A percentile compares a stretch with the other conserved stretches of the same genome.
These are phyloP conservation scores for Helenozyma rhizophorensis DNA, from an alignment of 805 yeast species.

Conservation along the genomic window DNA sequence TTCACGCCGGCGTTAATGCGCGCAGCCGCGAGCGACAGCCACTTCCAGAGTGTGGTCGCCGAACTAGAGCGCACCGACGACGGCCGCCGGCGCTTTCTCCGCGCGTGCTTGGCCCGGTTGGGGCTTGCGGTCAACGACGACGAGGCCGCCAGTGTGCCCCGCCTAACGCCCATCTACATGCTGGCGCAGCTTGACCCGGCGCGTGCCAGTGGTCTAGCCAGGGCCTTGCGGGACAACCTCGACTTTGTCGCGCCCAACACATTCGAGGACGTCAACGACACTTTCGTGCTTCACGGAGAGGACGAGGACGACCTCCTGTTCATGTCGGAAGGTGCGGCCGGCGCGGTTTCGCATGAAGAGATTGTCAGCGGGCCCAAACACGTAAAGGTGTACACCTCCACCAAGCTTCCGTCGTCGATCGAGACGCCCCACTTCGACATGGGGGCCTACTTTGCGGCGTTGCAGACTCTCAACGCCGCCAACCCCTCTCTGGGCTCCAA, in stretches of 20 bases:
- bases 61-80: slow-evolving; percentile 41
- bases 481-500: slow-evolving; percentile 17
- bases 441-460: slow-evolving; percentile 44
- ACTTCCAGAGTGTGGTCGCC: slow-evolving; percentile 26
- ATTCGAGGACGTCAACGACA: slow-evolving; percentile 54
- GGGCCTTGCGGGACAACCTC: slow-evolving; percentile 36
- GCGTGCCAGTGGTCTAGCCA: slow-evolving; percentile 26
- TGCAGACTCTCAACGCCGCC: slow-evolving; percentile 31
- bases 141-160: slow-evolving; percentile 48
- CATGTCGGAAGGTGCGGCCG: slow-evolving; percentile 12
- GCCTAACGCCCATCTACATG: slow-evolving; percentile 62
- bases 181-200: slow-evolving; percentile 36
- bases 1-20: slow-evolving; percentile 54
- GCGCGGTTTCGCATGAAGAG: slow-evolving; percentile 8
- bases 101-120: slow-evolving; percentile 50
- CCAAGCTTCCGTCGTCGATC: slow-evolving; percentile 44
- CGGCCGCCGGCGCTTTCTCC: slow-evolving; percentile 53
- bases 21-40: slow-evolving; percentile 23
- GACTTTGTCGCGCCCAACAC: slow-evolving; percentile 25
- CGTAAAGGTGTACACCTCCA: slow-evolving; percentile 42
- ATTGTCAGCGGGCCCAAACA: slow-evolving; percentile 44
- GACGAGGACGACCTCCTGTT: slow-evolving; percentile 21
- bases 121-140: slow-evolving; percentile 67
- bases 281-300: slow-evolving; percentile 46
- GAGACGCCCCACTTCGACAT: slow-evolving; percentile 74